Base-by-base conservation (phyloP, 495 filamentous ascomycete species). In the Opeltia flavorubescens region DNA sequence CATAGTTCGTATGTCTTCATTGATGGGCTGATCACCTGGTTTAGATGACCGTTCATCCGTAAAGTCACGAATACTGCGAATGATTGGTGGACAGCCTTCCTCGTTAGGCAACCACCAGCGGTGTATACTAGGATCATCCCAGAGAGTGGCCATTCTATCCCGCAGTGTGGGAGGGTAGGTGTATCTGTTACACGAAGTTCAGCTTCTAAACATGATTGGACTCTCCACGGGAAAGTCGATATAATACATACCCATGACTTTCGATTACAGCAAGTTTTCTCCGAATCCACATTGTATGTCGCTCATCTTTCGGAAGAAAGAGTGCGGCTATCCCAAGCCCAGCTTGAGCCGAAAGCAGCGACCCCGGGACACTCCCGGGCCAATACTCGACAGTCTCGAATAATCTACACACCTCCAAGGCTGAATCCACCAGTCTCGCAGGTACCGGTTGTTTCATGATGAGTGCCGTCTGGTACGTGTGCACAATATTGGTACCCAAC, bases 51-150 rank as follows among this genome's bases (percentile, higher is more conserved):
- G 78, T 42, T 89, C 81, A 51, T 84, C 76, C 2, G 83, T 81
- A 62, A 89, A 81, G 23, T 71, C 68, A n/a, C 86, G 78, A 43
- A 93, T 77, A 49, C 72, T 79, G 24, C 81, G 82, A 28, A 93
- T 67, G 26, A 91, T 73, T 5, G 74, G 68, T 3, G 75, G 74
- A 53, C 78, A 81, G 18, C 75, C 78, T 66, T 87, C 83, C 55
- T 87, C 77, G 56, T 88, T 77, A 2, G 87, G 84, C 20, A 93
- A 74, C 87, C 87, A 95, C 86, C 86, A 94, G 30, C 81, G 72
- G 44, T 74, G 69, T 48, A 85, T 69, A 43, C 78, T 79, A 8
- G 76, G 72, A 28, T 81, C 67, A 51, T 72, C 65, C 71, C 86
- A 94, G 27, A 83, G 58, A 25, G 78, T 74, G 12, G 83, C 75